Conservation (phyloP, 306 rosid genomes). For the Corylus americana region DNA sequence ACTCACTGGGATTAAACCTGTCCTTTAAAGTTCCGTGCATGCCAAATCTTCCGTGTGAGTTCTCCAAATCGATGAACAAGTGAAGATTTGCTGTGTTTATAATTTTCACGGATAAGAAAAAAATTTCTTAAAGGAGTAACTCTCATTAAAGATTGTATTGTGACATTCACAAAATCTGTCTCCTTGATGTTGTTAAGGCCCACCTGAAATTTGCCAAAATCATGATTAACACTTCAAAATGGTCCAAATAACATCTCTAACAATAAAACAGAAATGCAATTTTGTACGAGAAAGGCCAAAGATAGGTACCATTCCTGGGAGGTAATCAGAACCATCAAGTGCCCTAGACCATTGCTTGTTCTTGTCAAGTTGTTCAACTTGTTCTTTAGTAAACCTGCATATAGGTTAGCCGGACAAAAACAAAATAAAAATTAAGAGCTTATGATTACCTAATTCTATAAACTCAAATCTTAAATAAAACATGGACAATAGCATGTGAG, state of each 20-base stretch:
- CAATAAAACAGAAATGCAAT: slow-evolving; percentile 8
- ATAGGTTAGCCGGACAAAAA: neutral
- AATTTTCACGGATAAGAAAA: slow-evolving; percentile 87
- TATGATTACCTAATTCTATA: neutral
- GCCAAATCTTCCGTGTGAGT: slow-evolving; percentile 98
- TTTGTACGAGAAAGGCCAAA: slow-evolving; percentile 16
- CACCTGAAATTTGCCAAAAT: slow-evolving; percentile 49
- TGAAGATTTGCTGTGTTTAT: slow-evolving; percentile 77
- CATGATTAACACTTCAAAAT: slow-evolving; percentile 11
- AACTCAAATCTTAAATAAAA: slow-evolving; percentile 7
- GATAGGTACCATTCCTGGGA: slow-evolving; percentile 90
- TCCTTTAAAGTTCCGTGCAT: slow-evolving; percentile 92
- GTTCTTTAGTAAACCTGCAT: slow-evolving; percentile 75
- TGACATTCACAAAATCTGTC: slow-evolving; percentile 96
- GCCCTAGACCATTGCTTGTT: slow-evolving; percentile 97
- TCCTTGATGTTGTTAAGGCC: slow-evolving; percentile 97
- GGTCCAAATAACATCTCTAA: slow-evolving; percentile 18
- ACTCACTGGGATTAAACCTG: slow-evolving; percentile 58
- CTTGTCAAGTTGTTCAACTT: slow-evolving; percentile 82
- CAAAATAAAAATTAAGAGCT: neutral
- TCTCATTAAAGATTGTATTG: slow-evolving; percentile 95
- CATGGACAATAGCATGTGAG: slow-evolving; percentile 10
- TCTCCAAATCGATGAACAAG: slow-evolving; percentile 98
- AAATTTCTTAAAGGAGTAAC: slow-evolving; percentile 91
- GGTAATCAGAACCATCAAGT: slow-evolving; percentile 98